A percentile compares a stretch with the other conserved stretches of the same genome.
Conservation (phyloP, 352 stramenopile species). For the Pythium vanterpoolii region DNA sequence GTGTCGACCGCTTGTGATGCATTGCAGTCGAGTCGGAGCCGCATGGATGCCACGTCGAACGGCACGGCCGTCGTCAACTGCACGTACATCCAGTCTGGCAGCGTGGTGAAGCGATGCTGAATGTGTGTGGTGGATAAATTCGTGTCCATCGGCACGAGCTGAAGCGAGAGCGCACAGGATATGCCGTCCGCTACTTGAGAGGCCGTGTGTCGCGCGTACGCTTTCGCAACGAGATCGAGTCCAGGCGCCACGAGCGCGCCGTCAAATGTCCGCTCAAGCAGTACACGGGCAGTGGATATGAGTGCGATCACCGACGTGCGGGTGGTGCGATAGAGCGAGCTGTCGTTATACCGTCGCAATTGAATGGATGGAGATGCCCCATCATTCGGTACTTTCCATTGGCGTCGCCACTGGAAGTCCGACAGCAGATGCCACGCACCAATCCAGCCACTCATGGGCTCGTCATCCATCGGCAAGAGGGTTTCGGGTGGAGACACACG, state of each 20-base stretch:
- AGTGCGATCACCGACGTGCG: constrained; percentile 40
- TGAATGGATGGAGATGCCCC: neutral
- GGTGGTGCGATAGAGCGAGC: constrained; percentile 34
- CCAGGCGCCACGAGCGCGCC: constrained; percentile 37
- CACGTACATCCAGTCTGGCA: constrained; percentile 11
- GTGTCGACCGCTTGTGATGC: constrained; percentile 25
- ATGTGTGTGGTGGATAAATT: neutral
- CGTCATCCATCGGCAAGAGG: constrained; percentile 20
- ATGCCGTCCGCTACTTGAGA: neutral
- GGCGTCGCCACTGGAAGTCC: constrained; percentile 23
- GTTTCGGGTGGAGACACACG: neutral
- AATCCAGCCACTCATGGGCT: constrained; percentile 48
- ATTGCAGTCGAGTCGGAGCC: constrained; percentile 40
- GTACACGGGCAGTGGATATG: constrained; percentile 16
- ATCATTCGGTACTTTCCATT: constrained; percentile 23
- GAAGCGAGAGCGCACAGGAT: neutral
- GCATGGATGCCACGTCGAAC: constrained; percentile 34
- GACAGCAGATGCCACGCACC: constrained; percentile 41
- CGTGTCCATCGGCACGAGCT: neutral
- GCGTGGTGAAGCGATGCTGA: neutral
- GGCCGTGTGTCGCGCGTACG: constrained; percentile 33
- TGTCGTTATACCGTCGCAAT: constrained; percentile 18
- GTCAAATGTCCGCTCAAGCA: constrained; percentile 27
- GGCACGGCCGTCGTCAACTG: constrained; percentile 20
- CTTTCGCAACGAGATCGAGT: constrained; percentile 38